Conservation (phyloP, 2,329 filamentous ascomycete species). For the Aspergillus sp. region DNA sequence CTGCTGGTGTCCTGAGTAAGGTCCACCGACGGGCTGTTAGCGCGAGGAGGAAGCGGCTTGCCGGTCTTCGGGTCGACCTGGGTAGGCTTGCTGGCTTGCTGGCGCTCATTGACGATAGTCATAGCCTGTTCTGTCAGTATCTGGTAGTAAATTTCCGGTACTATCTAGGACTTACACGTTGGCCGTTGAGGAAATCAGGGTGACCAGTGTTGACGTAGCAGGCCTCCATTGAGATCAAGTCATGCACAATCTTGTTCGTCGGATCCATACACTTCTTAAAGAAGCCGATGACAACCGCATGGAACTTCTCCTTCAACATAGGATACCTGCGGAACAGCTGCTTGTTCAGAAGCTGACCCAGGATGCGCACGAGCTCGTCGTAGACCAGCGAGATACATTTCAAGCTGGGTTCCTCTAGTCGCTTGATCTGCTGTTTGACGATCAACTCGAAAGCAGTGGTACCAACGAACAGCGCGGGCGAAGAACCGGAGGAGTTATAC, state of each 20-base stretch:
- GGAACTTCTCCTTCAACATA: slow-evolving; percentile 94
- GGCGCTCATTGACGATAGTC: slow-evolving; percentile 94
- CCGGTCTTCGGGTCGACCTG: slow-evolving; percentile 99
- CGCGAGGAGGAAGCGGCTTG: slow-evolving; percentile 81
- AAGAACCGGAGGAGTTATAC: slow-evolving; percentile 98
- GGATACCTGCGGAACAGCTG: slow-evolving; percentile 90
- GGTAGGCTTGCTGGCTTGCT: slow-evolving; percentile 76
- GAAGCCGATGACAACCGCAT: slow-evolving; percentile 85
- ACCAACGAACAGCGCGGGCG: slow-evolving; percentile 92
- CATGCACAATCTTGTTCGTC: slow-evolving; percentile 92
- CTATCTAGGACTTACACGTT: slow-evolving; percentile 60
- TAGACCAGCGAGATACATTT: slow-evolving; percentile 98
- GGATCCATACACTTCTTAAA: slow-evolving; percentile 99
- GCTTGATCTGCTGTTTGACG: slow-evolving; percentile 97
- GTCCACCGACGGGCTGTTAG: slow-evolving; percentile 72
- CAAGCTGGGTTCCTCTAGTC: slow-evolving; percentile 90
- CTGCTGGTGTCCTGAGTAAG: slow-evolving; percentile 54
- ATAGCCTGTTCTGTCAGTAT: slow-evolving; percentile 63
- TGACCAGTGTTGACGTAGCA: slow-evolving; percentile 99
- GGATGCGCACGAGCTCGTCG: slow-evolving; percentile 93
- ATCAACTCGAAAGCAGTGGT: slow-evolving; percentile 98
- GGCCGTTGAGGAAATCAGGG: slow-evolving; percentile 95
- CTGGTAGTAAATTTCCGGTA: not conserved
- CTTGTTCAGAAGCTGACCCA: slow-evolving; percentile 85
- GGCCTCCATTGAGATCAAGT: slow-evolving; percentile 91